Percentiles rank a stretch among this genome's conserved stretches.
These are phyloP conservation scores for Erucastrum elatum DNA, from an alignment of 345 rosid genomes.

Conservation along the genomic window DNA sequence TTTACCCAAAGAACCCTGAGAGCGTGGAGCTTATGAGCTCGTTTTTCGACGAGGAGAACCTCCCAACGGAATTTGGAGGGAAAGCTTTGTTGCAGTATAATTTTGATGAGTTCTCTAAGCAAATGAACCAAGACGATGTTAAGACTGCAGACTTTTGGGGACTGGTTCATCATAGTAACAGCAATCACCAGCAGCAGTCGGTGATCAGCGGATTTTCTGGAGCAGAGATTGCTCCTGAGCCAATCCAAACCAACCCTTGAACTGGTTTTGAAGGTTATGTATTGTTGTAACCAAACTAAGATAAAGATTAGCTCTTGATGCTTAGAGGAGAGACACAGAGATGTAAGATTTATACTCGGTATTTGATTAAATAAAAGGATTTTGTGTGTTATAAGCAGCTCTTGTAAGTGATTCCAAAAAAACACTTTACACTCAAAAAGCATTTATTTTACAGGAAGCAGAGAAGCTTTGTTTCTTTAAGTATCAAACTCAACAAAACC, in stretches of 20 bases:
- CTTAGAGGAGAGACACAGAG: not conserved
- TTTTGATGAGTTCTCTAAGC: conserved; percentile 79
- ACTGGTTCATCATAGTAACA: conserved; percentile 39
- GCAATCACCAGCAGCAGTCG: conserved; percentile 28
- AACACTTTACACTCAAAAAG: not conserved
- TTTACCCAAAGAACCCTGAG: conserved; percentile 79
- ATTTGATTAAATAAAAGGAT: not conserved
- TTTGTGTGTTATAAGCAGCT: not conserved
- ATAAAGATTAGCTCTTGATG: conserved; percentile 3
- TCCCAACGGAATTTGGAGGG: conserved; percentile 87
- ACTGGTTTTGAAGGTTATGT: conserved; percentile 1
- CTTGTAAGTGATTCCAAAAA: not conserved
- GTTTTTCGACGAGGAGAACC: conserved; percentile 75
- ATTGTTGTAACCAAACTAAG: not conserved
- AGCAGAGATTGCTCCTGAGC: conserved; percentile 67
- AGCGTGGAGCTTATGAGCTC: conserved; percentile 79
- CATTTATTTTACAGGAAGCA: conserved; percentile 25
- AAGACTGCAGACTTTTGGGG: conserved; percentile 72
- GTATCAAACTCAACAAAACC: conserved; percentile 25
- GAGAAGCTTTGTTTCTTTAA: conserved; percentile 26
- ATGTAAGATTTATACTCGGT: not conserved
- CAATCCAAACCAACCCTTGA: conserved; percentile 34
- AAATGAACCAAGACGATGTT: conserved; percentile 70
- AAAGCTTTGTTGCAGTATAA: conserved; percentile 68
- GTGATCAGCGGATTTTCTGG: conserved; percentile 44